Evolutionary conservation across 305 asterid genomes (phyloP), one percentile per base, ranked within the genome.

Genomic region (Solanum hybrid): DNA sequence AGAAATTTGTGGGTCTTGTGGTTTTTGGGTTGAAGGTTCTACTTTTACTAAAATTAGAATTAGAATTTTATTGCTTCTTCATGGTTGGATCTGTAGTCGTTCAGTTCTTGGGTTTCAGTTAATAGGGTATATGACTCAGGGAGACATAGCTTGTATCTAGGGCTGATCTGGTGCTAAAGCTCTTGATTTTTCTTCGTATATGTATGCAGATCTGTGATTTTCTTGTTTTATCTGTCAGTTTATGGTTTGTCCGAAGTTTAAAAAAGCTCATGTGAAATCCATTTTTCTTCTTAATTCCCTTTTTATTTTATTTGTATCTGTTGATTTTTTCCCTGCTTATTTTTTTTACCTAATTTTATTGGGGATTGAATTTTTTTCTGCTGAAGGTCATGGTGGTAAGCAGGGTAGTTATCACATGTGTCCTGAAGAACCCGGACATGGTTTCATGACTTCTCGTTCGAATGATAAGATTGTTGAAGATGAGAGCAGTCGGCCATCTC

Each of bases 301-400:
- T 78, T 64, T 51, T 77, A 74, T 87, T 75, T 61, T 89, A 80
- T 51, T 89, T 80, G 69, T 89, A 14, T 89, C 84, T 85, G 88
- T 76, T 91, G 88, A 86, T 89, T 89, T 73, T 76, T 87, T 40
- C 89, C 42, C 86, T 79, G 86, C 74, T 90, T 34, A 31, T 88
- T 90, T 88, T 91, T 36, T 31, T 93, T 90, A 87, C 8, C 83
- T 88, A 73, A 86, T 89, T 89, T 92, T 46, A 78, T 92, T 24
- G 91, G 90, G 89, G 85, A 75, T 92, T 90, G 89, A 77, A 75
- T 12, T 89, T 87, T 36, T 91, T 90, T 92, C 93, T 90, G 93
- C 94, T 95, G 95, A 94, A 97, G 99, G 99, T 94, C 98, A 95
- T 95, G 95, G 96, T 95, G 95, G 96, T 92, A 97, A 96, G 98